Percentiles rank a stretch among this genome's conserved stretches.
Evolutionary conservation across 2,329 filamentous ascomycete species (phyloP).

Genomic region (Pseudofabraea citricarpa): DNA sequence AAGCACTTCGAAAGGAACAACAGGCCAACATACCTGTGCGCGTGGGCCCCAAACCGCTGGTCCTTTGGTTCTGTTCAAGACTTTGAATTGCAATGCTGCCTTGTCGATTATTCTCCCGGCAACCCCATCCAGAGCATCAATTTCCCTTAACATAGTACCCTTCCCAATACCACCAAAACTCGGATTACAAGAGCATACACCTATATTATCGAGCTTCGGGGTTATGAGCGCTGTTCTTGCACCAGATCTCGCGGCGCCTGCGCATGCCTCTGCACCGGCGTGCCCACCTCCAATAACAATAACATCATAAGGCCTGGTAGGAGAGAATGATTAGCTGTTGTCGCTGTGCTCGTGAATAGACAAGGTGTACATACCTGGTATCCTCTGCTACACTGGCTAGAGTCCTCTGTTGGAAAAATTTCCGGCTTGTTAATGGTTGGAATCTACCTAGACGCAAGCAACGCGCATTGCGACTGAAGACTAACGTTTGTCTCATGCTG

Average conservation of each 20-base stretch:
- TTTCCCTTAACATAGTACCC: constrained; percentile 90
- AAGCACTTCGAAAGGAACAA: too few species aligned
- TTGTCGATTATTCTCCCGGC: constrained; percentile 88
- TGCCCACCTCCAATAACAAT: constrained; percentile 94
- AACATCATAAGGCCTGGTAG: constrained; percentile 64
- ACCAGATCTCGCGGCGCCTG: constrained; percentile 83
- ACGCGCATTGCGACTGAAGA: background rate
- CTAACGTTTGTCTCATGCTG: background rate
- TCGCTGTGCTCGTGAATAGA: background rate
- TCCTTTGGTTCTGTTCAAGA: constrained; percentile 84
- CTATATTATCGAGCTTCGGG: constrained; percentile 81
- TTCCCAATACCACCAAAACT: constrained; percentile 99
- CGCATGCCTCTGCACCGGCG: constrained; percentile 89
- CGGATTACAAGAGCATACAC: constrained; percentile 94
- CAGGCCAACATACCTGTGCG: background rate
- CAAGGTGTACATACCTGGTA: constrained; percentile 11
- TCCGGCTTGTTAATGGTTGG: too few species aligned
- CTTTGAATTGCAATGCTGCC: constrained; percentile 87
- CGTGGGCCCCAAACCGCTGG: constrained; percentile 79
- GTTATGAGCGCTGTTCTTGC: constrained; percentile 88
- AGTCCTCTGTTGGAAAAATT: constrained; percentile 9
- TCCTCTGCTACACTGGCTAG: constrained; percentile 17
- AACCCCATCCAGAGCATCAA: constrained; percentile 90
- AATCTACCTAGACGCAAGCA: background rate
- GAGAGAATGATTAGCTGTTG: background rate